These are phyloP conservation scores for Phlebiopsis gigantea DNA, from an alignment of 768 basidiomycete genomes.

Conservation along the genomic window DNA sequence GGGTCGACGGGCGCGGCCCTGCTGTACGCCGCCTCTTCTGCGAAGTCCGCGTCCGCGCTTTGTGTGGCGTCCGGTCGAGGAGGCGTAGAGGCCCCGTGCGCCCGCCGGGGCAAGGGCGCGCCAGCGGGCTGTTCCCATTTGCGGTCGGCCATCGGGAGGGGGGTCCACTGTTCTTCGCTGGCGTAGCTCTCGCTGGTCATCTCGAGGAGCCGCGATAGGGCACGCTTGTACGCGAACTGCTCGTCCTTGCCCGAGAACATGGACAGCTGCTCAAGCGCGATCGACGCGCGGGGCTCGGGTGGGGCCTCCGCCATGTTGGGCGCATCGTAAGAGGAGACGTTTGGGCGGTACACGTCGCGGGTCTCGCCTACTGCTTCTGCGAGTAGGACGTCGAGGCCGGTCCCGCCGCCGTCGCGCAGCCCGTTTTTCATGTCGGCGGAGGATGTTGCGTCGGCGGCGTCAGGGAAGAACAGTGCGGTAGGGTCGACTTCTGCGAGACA, in stretches of 20 bases:
- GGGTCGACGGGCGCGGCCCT: not conserved
- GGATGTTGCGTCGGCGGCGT: constrained; percentile 26
- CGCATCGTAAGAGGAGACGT: constrained; percentile 47
- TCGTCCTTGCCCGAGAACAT: constrained; percentile 60
- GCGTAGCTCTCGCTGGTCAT: constrained; percentile 42
- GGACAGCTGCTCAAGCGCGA: constrained; percentile 41
- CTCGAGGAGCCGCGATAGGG: constrained; percentile 52
- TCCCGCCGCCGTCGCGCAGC: not conserved
- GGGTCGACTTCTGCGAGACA: constrained; percentile 36
- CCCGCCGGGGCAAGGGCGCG: not conserved
- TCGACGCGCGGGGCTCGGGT: constrained; percentile 19
- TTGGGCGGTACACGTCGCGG: constrained; percentile 46
- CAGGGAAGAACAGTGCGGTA: constrained; percentile 52
- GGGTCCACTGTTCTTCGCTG: constrained; percentile 29
- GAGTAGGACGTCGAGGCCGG: constrained; percentile 30
- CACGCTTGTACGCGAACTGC: constrained; percentile 58
- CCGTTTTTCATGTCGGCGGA: not conserved
- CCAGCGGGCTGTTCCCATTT: constrained; percentile 28
- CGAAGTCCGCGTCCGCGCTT: constrained; percentile 17
- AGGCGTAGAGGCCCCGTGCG: not conserved
- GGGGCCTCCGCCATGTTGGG: constrained; percentile 28
- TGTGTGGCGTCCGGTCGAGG: not conserved
- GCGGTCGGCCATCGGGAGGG: constrained; percentile 26
- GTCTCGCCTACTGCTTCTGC: constrained; percentile 49
- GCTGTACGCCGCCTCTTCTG: constrained; percentile 20